phyloP scores from a whole-genome alignment of 139 green algal genomes.

The Prasinococcaceae sp. region DNA sequence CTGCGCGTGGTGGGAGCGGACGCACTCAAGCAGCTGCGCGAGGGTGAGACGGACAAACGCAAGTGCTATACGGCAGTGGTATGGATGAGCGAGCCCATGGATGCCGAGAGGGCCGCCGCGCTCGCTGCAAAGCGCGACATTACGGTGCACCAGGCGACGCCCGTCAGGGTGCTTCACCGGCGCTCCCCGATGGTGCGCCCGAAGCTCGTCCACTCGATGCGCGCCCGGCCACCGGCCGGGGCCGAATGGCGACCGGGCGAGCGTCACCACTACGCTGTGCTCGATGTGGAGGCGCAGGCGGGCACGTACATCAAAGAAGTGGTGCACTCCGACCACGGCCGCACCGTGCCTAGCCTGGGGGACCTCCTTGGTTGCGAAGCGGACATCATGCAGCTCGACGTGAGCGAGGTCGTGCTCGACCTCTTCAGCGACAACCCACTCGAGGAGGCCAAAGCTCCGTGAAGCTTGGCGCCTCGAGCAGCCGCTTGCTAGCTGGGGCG shows the following conservation, averaged over 20 bases:
- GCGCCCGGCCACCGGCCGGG: background rate
- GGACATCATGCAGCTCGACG: conserved; percentile 42
- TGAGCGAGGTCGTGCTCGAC: conserved; percentile 39
- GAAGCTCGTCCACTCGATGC: conserved; percentile 26
- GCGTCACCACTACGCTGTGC: too few relatives aligned
- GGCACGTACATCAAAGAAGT: conserved; percentile 91
- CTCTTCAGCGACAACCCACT: too few relatives aligned
- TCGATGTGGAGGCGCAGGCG: too few relatives aligned
- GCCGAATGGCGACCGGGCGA: too few relatives aligned
- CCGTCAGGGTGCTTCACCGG: conserved; percentile 65
- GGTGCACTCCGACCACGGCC: conserved; percentile 62
- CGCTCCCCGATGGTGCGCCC: conserved; percentile 42
- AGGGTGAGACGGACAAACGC: conserved; percentile 50
- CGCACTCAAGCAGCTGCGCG: background rate
- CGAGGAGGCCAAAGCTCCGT: too few relatives aligned
- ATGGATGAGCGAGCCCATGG: background rate
- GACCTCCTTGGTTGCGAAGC: conserved; percentile 27
- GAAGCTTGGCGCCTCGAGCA: too few relatives aligned
- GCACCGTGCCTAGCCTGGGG: conserved; percentile 49
- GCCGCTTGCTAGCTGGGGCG: too few relatives aligned
- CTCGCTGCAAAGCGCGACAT: conserved; percentile 32
- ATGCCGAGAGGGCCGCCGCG: conserved; percentile 2
- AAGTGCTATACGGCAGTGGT: conserved; percentile 54
- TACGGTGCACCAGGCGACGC: conserved; percentile 61
- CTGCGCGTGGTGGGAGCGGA: conserved; percentile 6